Conservation (phyloP, 305 asterid genomes). For the Solanum chacoense region DNA sequence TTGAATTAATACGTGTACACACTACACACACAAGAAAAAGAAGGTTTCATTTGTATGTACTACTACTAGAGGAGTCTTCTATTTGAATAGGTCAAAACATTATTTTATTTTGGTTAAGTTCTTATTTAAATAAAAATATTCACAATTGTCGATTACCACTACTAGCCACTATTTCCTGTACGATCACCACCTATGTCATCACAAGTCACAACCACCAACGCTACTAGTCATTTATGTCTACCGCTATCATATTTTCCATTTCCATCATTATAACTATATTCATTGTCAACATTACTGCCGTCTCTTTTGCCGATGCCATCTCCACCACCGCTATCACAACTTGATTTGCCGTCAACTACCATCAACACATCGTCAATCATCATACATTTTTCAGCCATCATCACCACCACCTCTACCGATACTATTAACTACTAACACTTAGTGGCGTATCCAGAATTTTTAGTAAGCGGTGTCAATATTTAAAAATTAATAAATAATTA, state of each 20-base stretch:
- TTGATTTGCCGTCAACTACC: neutral
- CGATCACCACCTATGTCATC: neutral
- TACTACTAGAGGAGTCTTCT: neutral
- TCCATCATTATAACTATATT: neutral
- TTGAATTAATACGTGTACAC: neutral
- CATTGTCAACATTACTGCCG: neutral
- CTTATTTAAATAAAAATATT: neutral
- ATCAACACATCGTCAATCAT: neutral
- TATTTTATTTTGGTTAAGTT: neutral
- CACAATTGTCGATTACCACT: neutral
- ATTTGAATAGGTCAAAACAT: neutral
- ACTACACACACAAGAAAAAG: neutral
- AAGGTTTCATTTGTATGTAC: neutral
- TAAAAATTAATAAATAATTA: no score
- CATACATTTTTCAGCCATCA: neutral
- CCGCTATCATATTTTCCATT: neutral
- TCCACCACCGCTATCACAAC: neutral
- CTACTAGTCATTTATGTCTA: neutral
- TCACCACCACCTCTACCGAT: neutral
- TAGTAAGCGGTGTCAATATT: no score
- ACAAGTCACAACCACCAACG: neutral
- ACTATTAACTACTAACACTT: neutral
- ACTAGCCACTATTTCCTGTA: neutral
- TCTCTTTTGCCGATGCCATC: neutral
- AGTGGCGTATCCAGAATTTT: no score